Conservation (phyloP, 495 filamentous ascomycete genomes). For the Trichoderma gamsii region DNA sequence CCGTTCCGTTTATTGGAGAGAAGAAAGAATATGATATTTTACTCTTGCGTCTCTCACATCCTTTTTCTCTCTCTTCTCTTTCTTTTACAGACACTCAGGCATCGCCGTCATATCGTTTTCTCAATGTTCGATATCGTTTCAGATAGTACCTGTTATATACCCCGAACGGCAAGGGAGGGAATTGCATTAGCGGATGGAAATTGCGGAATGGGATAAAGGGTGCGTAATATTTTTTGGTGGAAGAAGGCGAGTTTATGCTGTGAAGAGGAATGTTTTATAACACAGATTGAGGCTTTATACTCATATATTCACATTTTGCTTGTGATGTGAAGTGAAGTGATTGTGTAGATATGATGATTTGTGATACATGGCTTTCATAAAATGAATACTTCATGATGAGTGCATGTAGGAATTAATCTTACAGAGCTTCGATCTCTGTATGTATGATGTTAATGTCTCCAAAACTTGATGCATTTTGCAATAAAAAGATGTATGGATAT, state of each 20-base stretch:
- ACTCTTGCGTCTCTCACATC: constrained; percentile 17
- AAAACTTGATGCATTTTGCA: too few species aligned
- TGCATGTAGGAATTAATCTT: constrained; percentile 33
- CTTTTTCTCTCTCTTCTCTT: background rate
- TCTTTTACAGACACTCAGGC: background rate
- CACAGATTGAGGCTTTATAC: background rate
- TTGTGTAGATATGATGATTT: background rate
- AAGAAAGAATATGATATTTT: too few species aligned
- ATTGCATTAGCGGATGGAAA: background rate
- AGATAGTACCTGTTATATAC: constrained; percentile 70
- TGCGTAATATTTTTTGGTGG: background rate
- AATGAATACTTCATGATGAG: constrained; percentile 19
- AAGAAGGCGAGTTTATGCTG: too few species aligned
- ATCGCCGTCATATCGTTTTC: constrained; percentile 65
- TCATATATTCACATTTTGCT: background rate
- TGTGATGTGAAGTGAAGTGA: background rate
- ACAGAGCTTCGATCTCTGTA: constrained; percentile 86
- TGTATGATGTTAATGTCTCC: background rate
- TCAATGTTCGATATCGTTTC: constrained; percentile 85
- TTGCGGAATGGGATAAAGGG: background rate
- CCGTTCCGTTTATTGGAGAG: too few species aligned
- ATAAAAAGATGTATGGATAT: background rate
- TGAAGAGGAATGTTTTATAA: too few species aligned
- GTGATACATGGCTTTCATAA: background rate
- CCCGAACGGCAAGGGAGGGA: constrained; percentile 8